Evolutionary conservation across 192 early-diverging fungal species (phyloP).

Genomic region (Paraglomus brasilianum): DNA sequence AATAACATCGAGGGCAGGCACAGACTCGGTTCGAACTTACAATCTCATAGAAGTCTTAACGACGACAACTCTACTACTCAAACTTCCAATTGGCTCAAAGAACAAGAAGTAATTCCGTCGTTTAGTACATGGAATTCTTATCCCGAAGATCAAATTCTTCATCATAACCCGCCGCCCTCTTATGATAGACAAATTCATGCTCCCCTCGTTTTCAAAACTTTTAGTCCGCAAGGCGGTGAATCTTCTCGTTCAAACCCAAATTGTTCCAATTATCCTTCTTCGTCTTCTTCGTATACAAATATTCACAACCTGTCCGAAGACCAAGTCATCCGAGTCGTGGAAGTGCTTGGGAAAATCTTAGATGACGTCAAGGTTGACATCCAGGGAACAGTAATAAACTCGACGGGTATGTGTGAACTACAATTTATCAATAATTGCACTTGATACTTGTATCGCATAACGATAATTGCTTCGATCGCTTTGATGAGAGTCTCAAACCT

Average conservation of each 20-base stretch:
- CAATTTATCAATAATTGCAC: not conserved
- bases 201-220: slow-evolving; percentile 8
- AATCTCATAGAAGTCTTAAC: not conserved
- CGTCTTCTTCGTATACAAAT: not conserved
- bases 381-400: not conserved
- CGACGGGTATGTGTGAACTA: not conserved
- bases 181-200: not conserved
- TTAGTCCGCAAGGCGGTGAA: not conserved
- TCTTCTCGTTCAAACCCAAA: not conserved
- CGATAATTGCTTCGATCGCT: no score
- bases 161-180: not conserved
- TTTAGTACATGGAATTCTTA: not conserved
- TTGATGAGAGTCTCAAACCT: no score
- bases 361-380: slow-evolving; percentile 23
- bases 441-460: not conserved
- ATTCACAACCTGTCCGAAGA: slow-evolving; percentile 13
- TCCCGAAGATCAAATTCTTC: slow-evolving; percentile 8
- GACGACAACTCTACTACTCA: not conserved
- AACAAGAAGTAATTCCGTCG: slow-evolving; percentile 16
- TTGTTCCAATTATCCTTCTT: no score
- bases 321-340: slow-evolving; percentile 17
- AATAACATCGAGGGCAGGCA: slow-evolving; percentile 1
- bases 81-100: slow-evolving; percentile 21
- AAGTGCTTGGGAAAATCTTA: slow-evolving; percentile 10
- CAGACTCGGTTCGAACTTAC: not conserved